Evolutionary conservation across 345 rosid genomes (phyloP).

Genomic region (Citrus sinensis): DNA sequence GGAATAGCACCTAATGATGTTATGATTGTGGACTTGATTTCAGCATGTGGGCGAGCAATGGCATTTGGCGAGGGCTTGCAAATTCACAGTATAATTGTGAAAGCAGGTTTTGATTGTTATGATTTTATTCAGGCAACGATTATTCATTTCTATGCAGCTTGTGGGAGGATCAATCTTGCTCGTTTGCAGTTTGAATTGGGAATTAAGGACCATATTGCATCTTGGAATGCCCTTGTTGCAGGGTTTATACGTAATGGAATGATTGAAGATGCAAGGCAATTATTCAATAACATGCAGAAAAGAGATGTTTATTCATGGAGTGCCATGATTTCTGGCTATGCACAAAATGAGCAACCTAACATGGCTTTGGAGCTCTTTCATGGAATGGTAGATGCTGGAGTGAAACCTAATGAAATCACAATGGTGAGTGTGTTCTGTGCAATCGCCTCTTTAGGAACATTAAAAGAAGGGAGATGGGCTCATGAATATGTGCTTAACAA

Average conservation of each 20-base stretch:
- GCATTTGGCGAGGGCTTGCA: conserved; percentile 50
- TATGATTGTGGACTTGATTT: conserved; percentile 68
- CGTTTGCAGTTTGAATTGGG: conserved; percentile 53
- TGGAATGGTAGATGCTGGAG: conserved; percentile 52
- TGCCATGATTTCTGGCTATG: conserved; percentile 68
- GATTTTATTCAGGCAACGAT: conserved; percentile 68
- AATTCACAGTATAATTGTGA: conserved; percentile 47
- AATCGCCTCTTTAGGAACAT: conserved; percentile 49
- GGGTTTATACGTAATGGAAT: conserved; percentile 60
- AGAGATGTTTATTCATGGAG: conserved; percentile 86
- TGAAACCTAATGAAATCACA: conserved; percentile 65
- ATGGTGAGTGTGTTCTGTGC: conserved; percentile 84
- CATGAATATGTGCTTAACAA: conserved; percentile 43
- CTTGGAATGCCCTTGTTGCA: conserved; percentile 65
- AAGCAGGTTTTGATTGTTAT: conserved; percentile 60
- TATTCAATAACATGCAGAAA: conserved; percentile 56
- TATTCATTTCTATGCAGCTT: conserved; percentile 64
- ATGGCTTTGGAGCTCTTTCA: conserved; percentile 56
- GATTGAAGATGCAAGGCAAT: conserved; percentile 50
- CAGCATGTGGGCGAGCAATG: conserved; percentile 54
- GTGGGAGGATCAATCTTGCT: conserved; percentile 51
- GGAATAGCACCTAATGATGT: conserved; percentile 58
- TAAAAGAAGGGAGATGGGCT: conserved; percentile 64
- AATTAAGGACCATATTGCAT: conserved; percentile 46
- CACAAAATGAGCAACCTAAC: conserved; percentile 48